A percentile compares a stretch with the other conserved stretches of the same genome.
Conservation (phyloP, 345 rosid species). For the Bruguiera gymnorhiza region DNA sequence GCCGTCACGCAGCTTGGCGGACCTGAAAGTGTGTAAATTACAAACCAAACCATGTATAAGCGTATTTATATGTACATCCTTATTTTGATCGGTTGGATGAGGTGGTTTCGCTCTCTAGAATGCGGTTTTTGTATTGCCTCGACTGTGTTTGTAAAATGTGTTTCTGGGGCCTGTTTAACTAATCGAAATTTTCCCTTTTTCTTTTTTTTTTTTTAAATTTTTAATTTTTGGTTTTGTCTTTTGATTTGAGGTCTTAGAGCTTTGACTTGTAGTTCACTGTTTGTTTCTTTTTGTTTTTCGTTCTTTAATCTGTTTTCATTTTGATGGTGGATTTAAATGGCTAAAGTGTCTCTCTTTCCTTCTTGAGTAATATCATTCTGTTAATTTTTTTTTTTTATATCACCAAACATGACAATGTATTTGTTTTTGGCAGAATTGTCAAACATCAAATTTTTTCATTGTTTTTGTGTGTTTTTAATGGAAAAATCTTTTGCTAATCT, state of each 20-base stretch:
- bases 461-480: not conserved
- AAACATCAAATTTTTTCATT: not conserved
- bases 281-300: too few species aligned
- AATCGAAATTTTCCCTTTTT: not conserved
- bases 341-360: not conserved
- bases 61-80: not conserved
- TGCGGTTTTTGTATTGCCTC: not conserved
- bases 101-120: not conserved
- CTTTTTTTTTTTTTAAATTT: not conserved
- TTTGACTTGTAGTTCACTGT: not conserved
- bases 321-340: not conserved
- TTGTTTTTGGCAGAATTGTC: slow-evolving; percentile 4
- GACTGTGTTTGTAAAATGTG: slow-evolving; percentile 1
- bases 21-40: slow-evolving; percentile 66
- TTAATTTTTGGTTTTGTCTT: not conserved
- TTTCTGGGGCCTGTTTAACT: slow-evolving; percentile 2
- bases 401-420: not conserved
- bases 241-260: not conserved
- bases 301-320: not conserved
- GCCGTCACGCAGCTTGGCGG: slow-evolving; percentile 96
- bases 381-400: not conserved
- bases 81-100: too few species aligned
- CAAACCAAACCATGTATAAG: too few species aligned
- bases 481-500: not conserved
- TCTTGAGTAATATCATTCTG: too few species aligned